Percentiles rank a stretch among this genome's conserved stretches.
phyloP scores from a whole-genome alignment of 352 stramenopile species.

The Phytophthora syringae region DNA sequence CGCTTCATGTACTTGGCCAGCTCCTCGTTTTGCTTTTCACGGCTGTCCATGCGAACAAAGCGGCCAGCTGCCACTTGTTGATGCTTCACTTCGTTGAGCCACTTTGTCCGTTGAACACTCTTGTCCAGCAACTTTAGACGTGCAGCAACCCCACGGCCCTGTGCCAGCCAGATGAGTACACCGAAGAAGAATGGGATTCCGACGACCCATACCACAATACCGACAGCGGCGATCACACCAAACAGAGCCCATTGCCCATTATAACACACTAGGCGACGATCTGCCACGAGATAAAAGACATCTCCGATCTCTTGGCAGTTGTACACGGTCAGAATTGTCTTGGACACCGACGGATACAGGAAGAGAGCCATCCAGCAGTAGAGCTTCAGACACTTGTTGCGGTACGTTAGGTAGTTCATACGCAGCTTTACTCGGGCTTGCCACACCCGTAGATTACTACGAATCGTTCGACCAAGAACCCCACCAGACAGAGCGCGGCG shows the following conservation, averaged over 20 bases:
- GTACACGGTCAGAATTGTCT: conserved; percentile 83
- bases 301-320: conserved; percentile 79
- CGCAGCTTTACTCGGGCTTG: conserved; percentile 78
- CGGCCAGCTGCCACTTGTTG: conserved; percentile 55
- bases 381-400: conserved; percentile 81
- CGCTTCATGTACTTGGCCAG: conserved; percentile 77
- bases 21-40: conserved; percentile 67
- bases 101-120: conserved; percentile 54
- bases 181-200: conserved; percentile 85
- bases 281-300: conserved; percentile 64
- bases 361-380: conserved; percentile 82
- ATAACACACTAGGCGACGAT: conserved; percentile 79
- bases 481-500: conserved; percentile 51
- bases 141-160: conserved; percentile 58
- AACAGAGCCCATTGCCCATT: conserved; percentile 70
- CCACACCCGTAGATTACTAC: conserved; percentile 78
- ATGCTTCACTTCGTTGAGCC: conserved; percentile 61
- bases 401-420: conserved; percentile 87
- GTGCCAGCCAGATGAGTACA: conserved; percentile 69
- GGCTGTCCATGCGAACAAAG: conserved; percentile 61
- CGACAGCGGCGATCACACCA: conserved; percentile 55
- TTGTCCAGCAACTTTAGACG: conserved; percentile 56
- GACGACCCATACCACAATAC: conserved; percentile 73
- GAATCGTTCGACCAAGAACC: conserved; percentile 71
- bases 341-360: conserved; percentile 79